These are phyloP conservation scores for Thymus mandschuricus DNA, from an alignment of 257 asterid genomes.

Conservation along the genomic window DNA sequence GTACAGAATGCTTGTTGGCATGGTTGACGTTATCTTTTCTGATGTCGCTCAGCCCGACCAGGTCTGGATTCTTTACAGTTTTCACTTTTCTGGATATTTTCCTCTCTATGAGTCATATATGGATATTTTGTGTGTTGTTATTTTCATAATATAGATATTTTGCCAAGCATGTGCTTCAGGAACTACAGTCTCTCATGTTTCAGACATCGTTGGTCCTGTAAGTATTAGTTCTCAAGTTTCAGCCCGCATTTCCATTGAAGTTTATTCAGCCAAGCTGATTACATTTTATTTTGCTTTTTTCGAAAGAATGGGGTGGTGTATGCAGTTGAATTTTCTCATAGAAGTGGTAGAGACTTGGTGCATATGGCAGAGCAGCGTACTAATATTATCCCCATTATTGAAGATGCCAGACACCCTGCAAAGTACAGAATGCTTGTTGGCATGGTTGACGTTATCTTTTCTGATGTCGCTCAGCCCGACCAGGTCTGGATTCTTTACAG, in stretches of 20 bases:
- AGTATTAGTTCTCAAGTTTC: slow-evolving; percentile 29
- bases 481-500: slow-evolving; percentile 52
- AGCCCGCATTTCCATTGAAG: not conserved
- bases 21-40: no score
- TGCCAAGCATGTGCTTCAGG: no score
- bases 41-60: no score
- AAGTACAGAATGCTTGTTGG: slow-evolving; percentile 95
- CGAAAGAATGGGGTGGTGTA: slow-evolving; percentile 78
- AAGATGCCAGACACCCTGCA: slow-evolving; percentile 95
- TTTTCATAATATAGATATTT: no score
- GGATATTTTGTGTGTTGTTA: no score
- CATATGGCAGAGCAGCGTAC: slow-evolving; percentile 94
- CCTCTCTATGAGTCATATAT: no score
- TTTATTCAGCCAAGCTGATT: no score
- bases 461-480: slow-evolving; percentile 98
- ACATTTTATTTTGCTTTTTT: not conserved
- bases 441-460: slow-evolving; percentile 94
- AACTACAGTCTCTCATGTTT: no score
- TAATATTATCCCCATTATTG: slow-evolving; percentile 87
- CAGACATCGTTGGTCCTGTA: slow-evolving; percentile 93
- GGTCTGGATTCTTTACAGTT: no score
- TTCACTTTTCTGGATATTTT: no score
- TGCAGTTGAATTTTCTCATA: slow-evolving; percentile 94
- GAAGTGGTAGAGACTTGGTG: slow-evolving; percentile 91
- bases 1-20: no score